Conservation (phyloP, 805 yeast species). For the Candida nanaspora region DNA sequence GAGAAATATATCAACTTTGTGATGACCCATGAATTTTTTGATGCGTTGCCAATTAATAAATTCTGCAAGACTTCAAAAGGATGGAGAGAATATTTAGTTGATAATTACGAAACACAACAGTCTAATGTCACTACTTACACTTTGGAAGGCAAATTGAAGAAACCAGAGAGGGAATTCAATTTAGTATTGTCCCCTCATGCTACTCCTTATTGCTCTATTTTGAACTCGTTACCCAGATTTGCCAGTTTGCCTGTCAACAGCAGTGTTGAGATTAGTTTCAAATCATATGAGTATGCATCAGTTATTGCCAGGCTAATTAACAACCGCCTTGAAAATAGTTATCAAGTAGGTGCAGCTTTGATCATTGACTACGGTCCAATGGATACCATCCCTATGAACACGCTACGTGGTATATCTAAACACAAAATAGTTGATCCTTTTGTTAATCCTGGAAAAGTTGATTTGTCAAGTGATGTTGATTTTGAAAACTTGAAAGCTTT, state of each 20-base stretch:
- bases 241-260: conserved; percentile 46
- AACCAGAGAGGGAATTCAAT: conserved; percentile 34
- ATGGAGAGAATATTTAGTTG: conserved; percentile 77
- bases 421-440: conserved; percentile 75
- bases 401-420: conserved; percentile 65
- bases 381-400: conserved; percentile 55
- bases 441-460: conserved; percentile 70
- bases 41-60: conserved; percentile 74
- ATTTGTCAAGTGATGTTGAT: conserved; percentile 79
- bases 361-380: conserved; percentile 73
- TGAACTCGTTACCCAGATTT: conserved; percentile 32
- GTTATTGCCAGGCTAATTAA: conserved; percentile 19
- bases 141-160: neutral
- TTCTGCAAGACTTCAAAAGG: conserved; percentile 57
- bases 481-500: conserved; percentile 49
- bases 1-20: conserved; percentile 44
- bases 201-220: conserved; percentile 24
- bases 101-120: conserved; percentile 28
- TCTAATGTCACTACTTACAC: conserved; percentile 15
- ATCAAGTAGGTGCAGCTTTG: conserved; percentile 53
- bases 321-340: conserved; percentile 38
- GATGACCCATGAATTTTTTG: conserved; percentile 82
- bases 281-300: neutral
- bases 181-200: conserved; percentile 50
- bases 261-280: conserved; percentile 45